A percentile compares a stretch with the other conserved stretches of the same genome.
phyloP scores from a whole-genome alignment of 2,329 filamentous ascomycete genomes.

The Alternaria angustiovoidea region DNA sequence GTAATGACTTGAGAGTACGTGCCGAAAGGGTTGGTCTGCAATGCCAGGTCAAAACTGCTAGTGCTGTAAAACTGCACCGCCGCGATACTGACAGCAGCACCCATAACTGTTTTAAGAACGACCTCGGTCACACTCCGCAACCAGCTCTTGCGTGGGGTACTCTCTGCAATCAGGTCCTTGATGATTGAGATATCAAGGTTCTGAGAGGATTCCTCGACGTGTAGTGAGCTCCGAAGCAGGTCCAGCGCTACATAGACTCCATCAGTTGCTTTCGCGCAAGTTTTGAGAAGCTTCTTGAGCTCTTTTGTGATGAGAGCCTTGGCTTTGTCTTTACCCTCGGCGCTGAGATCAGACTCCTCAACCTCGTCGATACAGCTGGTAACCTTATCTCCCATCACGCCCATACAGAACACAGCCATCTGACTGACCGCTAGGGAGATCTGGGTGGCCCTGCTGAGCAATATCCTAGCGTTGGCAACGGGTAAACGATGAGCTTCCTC shows the following conservation, averaged over 20 bases:
- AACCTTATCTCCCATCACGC: slow-evolving; percentile 22
- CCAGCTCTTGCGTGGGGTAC: slow-evolving; percentile 2
- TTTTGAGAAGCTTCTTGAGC: slow-evolving; percentile 23
- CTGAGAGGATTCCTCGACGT: not conserved
- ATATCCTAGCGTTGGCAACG: not conserved
- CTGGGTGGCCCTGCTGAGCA: slow-evolving; percentile 12
- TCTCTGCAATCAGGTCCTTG: slow-evolving; percentile 3
- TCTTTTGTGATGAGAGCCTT: slow-evolving; percentile 19
- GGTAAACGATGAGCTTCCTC: slow-evolving; percentile 1
- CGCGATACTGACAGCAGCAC: not conserved
- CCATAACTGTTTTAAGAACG: not conserved
- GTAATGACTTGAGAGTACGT: slow-evolving; percentile 11
- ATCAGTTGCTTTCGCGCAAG: slow-evolving; percentile 22
- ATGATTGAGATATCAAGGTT: slow-evolving; percentile 1
- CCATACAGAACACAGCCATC: slow-evolving; percentile 17
- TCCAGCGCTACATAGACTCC: slow-evolving; percentile 26
- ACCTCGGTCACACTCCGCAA: not conserved
- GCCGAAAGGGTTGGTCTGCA: not conserved
- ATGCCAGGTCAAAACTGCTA: slow-evolving; percentile 1
- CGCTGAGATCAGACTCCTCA: slow-evolving; percentile 11
- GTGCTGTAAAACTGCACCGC: not conserved
- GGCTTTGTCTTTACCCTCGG: slow-evolving; percentile 10
- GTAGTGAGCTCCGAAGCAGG: slow-evolving; percentile 10
- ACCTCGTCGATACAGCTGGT: slow-evolving; percentile 19
- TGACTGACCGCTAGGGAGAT: slow-evolving; percentile 21